Percentiles rank a stretch among this genome's conserved stretches.
phyloP scores from a whole-genome alignment of 2,329 filamentous ascomycete species.

The Alternaria atra region DNA sequence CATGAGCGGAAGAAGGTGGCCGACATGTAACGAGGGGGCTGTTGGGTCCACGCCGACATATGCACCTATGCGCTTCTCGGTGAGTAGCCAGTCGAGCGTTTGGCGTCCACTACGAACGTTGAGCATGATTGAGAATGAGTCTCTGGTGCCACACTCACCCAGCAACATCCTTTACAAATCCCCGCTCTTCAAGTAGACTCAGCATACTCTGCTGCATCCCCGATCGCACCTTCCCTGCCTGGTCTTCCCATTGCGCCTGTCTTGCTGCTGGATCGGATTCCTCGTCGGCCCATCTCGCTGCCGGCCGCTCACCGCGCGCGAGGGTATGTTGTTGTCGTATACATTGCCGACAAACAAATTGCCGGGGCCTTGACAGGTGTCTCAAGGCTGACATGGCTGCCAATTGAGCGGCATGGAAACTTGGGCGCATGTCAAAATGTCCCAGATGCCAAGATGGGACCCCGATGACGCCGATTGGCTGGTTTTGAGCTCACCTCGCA shows the following conservation, averaged over 20 bases:
- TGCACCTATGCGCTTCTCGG: conserved; percentile 71
- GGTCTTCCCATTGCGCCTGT: conserved; percentile 38
- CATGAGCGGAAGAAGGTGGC: conserved; percentile 84
- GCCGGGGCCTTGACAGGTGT: conserved; percentile 38
- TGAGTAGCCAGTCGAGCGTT: conserved; percentile 70
- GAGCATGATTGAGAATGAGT: conserved; percentile 11
- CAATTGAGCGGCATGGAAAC: conserved; percentile 25
- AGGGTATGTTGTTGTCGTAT: conserved; percentile 31
- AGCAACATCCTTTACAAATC: conserved; percentile 76
- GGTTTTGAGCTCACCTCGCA: conserved; percentile 16
- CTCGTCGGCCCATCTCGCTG: conserved; percentile 33
- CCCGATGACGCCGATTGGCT: conserved; percentile 29
- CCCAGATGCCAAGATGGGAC: conserved; percentile 24
- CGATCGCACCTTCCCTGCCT: conserved; percentile 37
- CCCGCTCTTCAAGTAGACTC: conserved; percentile 74
- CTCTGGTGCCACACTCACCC: conserved; percentile 63
- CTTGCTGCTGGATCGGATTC: conserved; percentile 23
- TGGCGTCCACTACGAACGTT: conserved; percentile 53
- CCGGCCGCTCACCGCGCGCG: conserved; percentile 26
- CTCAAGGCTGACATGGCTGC: conserved; percentile 42
- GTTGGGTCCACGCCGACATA: conserved; percentile 88
- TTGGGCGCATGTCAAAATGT: conserved; percentile 29
- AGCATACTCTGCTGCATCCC: conserved; percentile 59
- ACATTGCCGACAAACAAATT: conserved; percentile 41
- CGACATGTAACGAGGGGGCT: conserved; percentile 79